Base-by-base conservation (phyloP, 2,329 filamentous ascomycete genomes). In the Paecilomyces sp. region DNA sequence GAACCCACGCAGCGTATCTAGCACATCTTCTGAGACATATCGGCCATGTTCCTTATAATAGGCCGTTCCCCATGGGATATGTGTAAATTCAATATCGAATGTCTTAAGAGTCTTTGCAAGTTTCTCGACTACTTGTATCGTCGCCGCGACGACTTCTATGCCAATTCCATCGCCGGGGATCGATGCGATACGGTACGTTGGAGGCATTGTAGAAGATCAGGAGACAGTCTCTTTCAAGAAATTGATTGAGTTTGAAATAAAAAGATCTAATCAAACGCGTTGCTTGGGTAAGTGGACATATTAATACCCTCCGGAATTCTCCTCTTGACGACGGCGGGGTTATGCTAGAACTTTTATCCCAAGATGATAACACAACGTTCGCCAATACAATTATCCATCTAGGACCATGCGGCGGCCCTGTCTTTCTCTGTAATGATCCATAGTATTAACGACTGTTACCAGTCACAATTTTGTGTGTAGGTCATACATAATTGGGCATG, bases 131-230 rank as follows among this genome's bases (percentile, higher is more conserved):
- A 79, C 78, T 64, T 78, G 67, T 8, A 80, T 76, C 3, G 83
- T 81, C 1, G 83, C 84, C 30, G 79, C 75, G 33, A 87, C 79
- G n/a, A 88, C 85, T 69, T 88, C 85, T 1, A 79, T 78, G 30
- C 86, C 85, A 56, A 88, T 87, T 28, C 86, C 84, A 68, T 88
- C 84, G 13, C 83, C 84, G 7, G 85, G 82, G 62, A 88, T 85
- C 25, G 84, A 81, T 60, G 85, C 81, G 63, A 87, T 82, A 65
- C 75, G 78, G 69, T 83, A 83, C 15, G 65, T n/a, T 53, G 22
- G 9, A 22, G 51, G 15, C 51, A 53, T 53, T 25, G 24, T 53
- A 30, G 22, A 24, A 52, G 1, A 53, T 22, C 9, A 24, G 18
- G 18, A 15, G 2, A 25, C 2, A 52, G 7, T 12, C n/a, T 18